Evolutionary conservation across 2,329 filamentous ascomycete genomes (phyloP), one percentile per base, ranked within the genome.

Genomic region (Eutypa lata): DNA sequence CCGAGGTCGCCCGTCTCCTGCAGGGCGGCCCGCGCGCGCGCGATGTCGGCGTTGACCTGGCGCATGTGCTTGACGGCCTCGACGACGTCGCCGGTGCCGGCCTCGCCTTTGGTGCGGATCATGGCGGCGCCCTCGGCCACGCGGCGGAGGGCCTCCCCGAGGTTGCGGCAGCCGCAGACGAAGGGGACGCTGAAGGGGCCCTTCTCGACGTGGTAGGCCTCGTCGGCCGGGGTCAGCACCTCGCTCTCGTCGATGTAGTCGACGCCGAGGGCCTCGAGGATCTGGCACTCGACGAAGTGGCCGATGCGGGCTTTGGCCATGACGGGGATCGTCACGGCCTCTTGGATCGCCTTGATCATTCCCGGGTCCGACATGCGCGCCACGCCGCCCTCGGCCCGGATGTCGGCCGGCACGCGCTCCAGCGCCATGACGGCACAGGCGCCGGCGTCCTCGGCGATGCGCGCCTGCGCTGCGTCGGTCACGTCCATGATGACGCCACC

Each of bases 401-500:
- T 99, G 73, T 99, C 94, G 65, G 94, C 93, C 49, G 94, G 94
- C 48, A 97, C 94, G 60, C 94, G 89, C 82, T 97, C 94, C 57
- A 99, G 87, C 38, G 94, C 94, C 94, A 99, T 99, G 77, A 99
- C 94, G 68, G 94, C 94, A 63, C 86, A 89, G 57, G 94, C 94
- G 57, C 94, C 94, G 56, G 94, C 92, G 72, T 97, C 92, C 75
- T 99, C 94, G 70, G 94, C 94, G 71, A 99, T 97, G 75, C 90
- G 90, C 57, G 94, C 92, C 79, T 96, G 92, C 68, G 90, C 89
- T 24, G 91, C 90, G 71, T 93, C 90, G 58, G 95, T 91, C 53
- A 97, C 94, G 74, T 99, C 94, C 94, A 99, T 99, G 75, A 99
- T 99, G 61, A 99, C 94, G 66, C 94, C 94, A 70, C 94, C 94